phyloP scores from a whole-genome alignment of 164 flowering plant genomes.

The Annona cherimola region DNA sequence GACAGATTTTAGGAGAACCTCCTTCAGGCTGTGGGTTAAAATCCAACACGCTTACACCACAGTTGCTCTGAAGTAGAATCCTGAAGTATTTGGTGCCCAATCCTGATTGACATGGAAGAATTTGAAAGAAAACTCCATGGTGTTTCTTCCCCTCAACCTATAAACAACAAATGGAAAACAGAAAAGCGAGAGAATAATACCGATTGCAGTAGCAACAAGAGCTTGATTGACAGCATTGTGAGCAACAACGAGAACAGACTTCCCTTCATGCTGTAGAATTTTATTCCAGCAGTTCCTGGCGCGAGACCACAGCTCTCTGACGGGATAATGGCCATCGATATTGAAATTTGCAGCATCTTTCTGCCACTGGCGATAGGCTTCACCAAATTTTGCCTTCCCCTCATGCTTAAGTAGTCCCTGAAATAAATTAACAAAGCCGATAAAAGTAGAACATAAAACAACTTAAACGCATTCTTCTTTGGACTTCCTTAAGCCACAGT shows the following conservation, averaged over 20 bases:
- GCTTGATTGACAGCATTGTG: conserved; percentile 99
- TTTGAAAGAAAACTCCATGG: neutral
- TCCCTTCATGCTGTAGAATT: conserved; percentile 70
- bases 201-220: conserved; percentile 88
- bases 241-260: conserved; percentile 90
- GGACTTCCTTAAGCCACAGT: neutral
- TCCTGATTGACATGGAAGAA: conserved; percentile 35
- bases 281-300: conserved; percentile 75
- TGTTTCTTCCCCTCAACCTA: neutral
- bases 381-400: conserved; percentile 74
- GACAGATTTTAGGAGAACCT: conserved; percentile 62
- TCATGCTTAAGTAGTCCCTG: conserved; percentile 93
- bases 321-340: conserved; percentile 93
- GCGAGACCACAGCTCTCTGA: conserved; percentile 89
- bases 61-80: conserved; percentile 86
- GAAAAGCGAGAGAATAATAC: conserved; percentile 26
- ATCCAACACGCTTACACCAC: conserved; percentile 92
- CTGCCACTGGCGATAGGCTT: conserved; percentile 78
- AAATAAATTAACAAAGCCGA: conserved; percentile 19
- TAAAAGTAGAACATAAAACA: conserved; percentile 7
- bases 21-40: conserved; percentile 66
- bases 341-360: conserved; percentile 71
- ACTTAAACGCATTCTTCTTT: neutral
- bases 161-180: neutral
- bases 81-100: conserved; percentile 83